These are phyloP conservation scores for Hygrophila difformis DNA, from an alignment of 257 asterid species.

Conservation along the genomic window DNA sequence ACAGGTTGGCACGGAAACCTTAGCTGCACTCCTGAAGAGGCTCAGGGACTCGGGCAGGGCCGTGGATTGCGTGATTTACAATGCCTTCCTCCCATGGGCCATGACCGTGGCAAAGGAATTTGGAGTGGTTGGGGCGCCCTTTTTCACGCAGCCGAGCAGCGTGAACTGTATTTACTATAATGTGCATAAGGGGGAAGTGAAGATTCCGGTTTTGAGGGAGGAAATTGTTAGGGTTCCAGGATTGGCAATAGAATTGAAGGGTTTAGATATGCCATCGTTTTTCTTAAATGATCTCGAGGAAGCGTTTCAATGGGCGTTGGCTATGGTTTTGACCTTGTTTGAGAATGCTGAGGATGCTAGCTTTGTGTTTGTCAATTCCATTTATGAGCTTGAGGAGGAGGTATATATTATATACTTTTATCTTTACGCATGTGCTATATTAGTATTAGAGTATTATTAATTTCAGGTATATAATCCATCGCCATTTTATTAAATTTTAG, in stretches of 20 bases:
- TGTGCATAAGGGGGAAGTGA: conserved; percentile 20
- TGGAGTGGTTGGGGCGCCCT: conserved; percentile 27
- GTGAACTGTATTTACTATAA: conserved; percentile 28
- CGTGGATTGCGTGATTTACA: conserved; percentile 32
- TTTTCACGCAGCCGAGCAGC: conserved; percentile 46
- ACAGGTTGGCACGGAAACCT: conserved; percentile 16
- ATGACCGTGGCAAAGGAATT: conserved; percentile 25
- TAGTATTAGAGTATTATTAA: too few relatives aligned
- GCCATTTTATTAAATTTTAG: not conserved
- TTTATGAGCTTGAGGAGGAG: conserved; percentile 35
- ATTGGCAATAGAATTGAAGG: conserved; percentile 30
- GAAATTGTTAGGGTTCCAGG: conserved; percentile 29
- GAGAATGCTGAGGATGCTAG: conserved; percentile 24
- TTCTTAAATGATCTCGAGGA: conserved; percentile 11
- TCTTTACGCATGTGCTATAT: too few relatives aligned
- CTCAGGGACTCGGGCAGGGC: conserved; percentile 23
- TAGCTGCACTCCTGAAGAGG: conserved; percentile 7
- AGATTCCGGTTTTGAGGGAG: conserved; percentile 16
- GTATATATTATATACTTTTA: too few relatives aligned
- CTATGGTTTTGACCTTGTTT: conserved; percentile 26
- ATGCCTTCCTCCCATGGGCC: conserved; percentile 33
- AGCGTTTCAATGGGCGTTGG: conserved; percentile 23
- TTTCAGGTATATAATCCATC: too few relatives aligned
- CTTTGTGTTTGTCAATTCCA: conserved; percentile 37
- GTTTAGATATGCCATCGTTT: conserved; percentile 37